A percentile compares a stretch with the other conserved stretches of the same genome.
These are phyloP conservation scores for Ormosia semicastrata DNA, from an alignment of 306 rosid species.

Conservation along the genomic window DNA sequence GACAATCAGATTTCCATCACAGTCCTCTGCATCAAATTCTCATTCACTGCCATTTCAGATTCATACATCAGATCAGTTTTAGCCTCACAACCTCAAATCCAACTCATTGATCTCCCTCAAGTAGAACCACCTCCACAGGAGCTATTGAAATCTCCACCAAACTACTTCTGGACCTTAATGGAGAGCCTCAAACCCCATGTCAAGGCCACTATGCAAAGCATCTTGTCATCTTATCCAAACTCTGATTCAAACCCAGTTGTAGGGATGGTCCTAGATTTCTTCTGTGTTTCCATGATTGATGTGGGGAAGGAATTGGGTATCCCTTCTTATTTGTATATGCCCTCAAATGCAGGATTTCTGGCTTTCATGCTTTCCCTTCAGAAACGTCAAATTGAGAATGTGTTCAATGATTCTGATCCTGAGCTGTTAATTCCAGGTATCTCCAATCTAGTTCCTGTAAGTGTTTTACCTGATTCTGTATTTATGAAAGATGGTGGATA, in stretches of 20 bases:
- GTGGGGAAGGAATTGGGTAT: constrained; percentile 45
- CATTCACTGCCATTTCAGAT: constrained; percentile 5
- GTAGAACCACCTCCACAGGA: constrained; percentile 33
- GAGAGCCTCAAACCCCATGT: constrained; percentile 36
- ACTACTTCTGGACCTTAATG: constrained; percentile 28
- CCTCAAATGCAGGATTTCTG: constrained; percentile 45
- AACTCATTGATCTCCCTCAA: constrained; percentile 45
- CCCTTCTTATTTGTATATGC: constrained; percentile 46
- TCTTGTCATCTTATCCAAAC: not conserved
- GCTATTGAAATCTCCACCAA: constrained; percentile 3
- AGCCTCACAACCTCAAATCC: constrained; percentile 39
- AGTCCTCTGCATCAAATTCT: constrained; percentile 40
- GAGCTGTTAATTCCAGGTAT: too few species aligned
- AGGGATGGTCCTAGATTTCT: constrained; percentile 56
- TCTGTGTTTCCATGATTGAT: constrained; percentile 50
- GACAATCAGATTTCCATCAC: constrained; percentile 37
- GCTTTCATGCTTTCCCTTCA: too few species aligned
- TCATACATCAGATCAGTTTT: constrained; percentile 36
- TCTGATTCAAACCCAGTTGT: constrained; percentile 25
- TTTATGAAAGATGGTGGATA: too few species aligned
- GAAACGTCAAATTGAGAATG: too few species aligned
- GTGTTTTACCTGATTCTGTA: too few species aligned
- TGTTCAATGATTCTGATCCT: too few species aligned
- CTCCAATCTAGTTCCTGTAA: too few species aligned
- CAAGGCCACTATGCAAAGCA: constrained; percentile 3